These are phyloP conservation scores for Hypoxylon sp. DNA, from an alignment of 2,329 filamentous ascomycete genomes.

Conservation along the genomic window DNA sequence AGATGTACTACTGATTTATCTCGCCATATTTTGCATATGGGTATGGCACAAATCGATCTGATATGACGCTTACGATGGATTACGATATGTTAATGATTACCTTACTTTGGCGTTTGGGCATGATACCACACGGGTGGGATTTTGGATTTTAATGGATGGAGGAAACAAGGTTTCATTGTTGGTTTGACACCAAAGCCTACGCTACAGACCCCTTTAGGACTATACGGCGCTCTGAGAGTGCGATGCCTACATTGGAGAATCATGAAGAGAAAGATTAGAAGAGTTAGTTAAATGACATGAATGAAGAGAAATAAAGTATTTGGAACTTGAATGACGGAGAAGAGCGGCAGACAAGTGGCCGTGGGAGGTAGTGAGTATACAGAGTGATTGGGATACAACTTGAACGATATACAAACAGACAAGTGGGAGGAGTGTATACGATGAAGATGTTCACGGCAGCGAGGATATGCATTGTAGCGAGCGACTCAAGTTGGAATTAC, in stretches of 20 bases:
- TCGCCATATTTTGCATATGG: not conserved
- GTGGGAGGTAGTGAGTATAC: too few relatives aligned
- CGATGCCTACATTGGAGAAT: not conserved
- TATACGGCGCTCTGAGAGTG: conserved; percentile 3
- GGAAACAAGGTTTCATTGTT: not conserved
- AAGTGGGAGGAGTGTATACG: too few relatives aligned
- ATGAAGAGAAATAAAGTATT: too few relatives aligned
- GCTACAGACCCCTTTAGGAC: not conserved
- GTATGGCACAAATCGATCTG: conserved; percentile 6
- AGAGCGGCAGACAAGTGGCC: too few relatives aligned
- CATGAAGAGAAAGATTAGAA: not conserved
- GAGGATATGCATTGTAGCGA: conserved; percentile 42
- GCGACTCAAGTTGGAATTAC: conserved; percentile 52
- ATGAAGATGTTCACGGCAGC: not conserved
- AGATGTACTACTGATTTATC: not conserved
- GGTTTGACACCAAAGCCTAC: not conserved
- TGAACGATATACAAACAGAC: too few relatives aligned
- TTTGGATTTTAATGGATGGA: conserved; percentile 9
- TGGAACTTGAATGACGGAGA: too few relatives aligned
- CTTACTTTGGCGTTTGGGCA: conserved; percentile 29
- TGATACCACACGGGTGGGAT: conserved; percentile 36
- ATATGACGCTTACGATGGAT: conserved; percentile 27
- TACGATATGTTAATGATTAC: conserved; percentile 29
- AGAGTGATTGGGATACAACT: too few relatives aligned
- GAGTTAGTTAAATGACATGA: not conserved